Evolutionary conservation across 352 stramenopile genomes (phyloP), one percentile per base, ranked within the genome.

Genomic region (Phytophthora citrophthora): DNA sequence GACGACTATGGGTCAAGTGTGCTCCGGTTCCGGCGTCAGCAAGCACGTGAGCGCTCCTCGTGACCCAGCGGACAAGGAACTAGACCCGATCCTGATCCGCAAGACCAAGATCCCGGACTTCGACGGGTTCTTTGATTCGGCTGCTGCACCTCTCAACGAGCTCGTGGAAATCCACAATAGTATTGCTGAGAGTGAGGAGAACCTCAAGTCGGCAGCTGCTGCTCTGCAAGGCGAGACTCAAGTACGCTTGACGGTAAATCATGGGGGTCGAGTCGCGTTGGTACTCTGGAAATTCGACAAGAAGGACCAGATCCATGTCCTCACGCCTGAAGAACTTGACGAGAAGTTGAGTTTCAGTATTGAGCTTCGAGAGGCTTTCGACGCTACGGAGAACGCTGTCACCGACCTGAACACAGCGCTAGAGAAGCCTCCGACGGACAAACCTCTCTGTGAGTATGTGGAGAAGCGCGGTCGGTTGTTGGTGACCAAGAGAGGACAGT

Each of bases 1-100:
- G 53, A 41, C 32, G 5, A 72, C 47, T 32, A 89, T 89, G 79
- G 79, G 79, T 43, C 75, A 89, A 70, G 79, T 86, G 32, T 89
- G 79, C 43, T 83, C 74, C 47, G 76, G 77, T 49, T 50, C 63
- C 29, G 64, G 61, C 16, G 63, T 86, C n/a, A 68, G 70, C 74
- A 89, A 85, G 54, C 63, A 80, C 51, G 72, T 85, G 24, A 41
- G 47, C 7, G 62, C 52, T 34, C 50, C 60, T 5, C 68, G 74
- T 47, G 81, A 66, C 16, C 62, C 55, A 15, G 62, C 62, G 5
- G 62, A 70, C 48, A 70, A 70, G 48, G 54, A 70, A 36, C 49
- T 70, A 34, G 62, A 70, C 56, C 24, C 48, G 29, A 70, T 70
- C 41, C 27, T 52, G 39, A 46, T 66, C 24, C 46, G 48, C 31